Percentiles rank a stretch among this genome's conserved stretches.
Conservation (phyloP, 2,329 filamentous ascomycete genomes). For the Capronia americana region DNA sequence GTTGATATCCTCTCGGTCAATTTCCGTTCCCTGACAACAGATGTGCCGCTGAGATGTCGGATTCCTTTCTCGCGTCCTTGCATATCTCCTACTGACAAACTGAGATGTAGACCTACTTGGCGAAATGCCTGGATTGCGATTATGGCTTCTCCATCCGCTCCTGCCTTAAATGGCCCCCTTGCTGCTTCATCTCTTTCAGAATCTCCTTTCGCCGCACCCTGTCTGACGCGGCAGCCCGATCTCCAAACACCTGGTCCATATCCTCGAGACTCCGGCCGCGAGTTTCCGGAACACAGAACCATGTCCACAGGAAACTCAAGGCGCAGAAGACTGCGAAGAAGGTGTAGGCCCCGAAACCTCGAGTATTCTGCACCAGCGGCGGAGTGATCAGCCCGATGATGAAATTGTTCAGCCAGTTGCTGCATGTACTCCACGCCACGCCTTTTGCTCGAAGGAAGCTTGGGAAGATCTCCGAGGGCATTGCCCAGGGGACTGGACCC, state of each 20-base stretch:
- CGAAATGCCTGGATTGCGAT: background rate
- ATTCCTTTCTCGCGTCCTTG: background rate
- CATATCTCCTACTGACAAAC: background rate
- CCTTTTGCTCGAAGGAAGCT: slow-evolving; percentile 68
- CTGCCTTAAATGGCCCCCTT: background rate
- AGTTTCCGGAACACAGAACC: slow-evolving; percentile 64
- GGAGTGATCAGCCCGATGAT: slow-evolving; percentile 70
- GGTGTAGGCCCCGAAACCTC: slow-evolving; percentile 59
- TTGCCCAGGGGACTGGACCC: slow-evolving; percentile 51
- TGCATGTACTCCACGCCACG: slow-evolving; percentile 67
- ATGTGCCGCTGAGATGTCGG: background rate
- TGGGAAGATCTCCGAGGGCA: slow-evolving; percentile 67
- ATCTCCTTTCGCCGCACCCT: background rate
- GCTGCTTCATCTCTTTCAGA: background rate
- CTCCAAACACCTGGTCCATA: slow-evolving; percentile 57
- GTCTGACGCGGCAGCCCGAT: slow-evolving; percentile 28
- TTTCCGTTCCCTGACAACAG: background rate
- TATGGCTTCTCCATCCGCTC: background rate
- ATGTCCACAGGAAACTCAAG: slow-evolving; percentile 59
- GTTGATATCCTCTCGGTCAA: background rate
- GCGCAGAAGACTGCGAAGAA: slow-evolving; percentile 66
- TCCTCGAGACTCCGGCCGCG: slow-evolving; percentile 62
- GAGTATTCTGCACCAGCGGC: slow-evolving; percentile 64
- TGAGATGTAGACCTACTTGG: background rate
- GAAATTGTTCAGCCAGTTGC: slow-evolving; percentile 71